Percentiles rank a stretch among this genome's conserved stretches.
Conservation (phyloP, 2,329 filamentous ascomycete genomes). For the Aspergillus carbonarius region DNA sequence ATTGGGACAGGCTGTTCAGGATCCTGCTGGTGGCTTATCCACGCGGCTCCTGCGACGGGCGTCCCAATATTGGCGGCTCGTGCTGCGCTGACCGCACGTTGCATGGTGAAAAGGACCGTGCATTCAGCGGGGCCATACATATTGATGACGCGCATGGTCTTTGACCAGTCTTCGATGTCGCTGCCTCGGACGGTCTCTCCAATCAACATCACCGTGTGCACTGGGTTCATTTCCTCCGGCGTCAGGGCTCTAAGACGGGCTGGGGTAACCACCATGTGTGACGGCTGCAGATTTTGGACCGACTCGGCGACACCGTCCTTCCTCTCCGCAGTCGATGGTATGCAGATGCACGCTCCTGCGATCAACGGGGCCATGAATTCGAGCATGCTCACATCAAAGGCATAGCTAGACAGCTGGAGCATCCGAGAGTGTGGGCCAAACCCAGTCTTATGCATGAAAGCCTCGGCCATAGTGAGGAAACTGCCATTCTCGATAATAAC, state of each 20-base stretch:
- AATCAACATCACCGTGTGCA: not conserved
- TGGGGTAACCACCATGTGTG: conserved; percentile 4
- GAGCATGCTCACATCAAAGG: conserved; percentile 42
- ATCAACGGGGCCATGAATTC: conserved; percentile 31
- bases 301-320: not conserved
- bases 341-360: conserved; percentile 11
- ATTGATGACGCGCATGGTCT: not conserved
- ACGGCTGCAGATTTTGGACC: not conserved
- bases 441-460: not conserved
- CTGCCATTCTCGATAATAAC: conserved; percentile 3
- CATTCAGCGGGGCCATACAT: not conserved
- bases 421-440: conserved; percentile 39
- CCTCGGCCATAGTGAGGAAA: not conserved
- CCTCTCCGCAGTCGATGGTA: conserved; percentile 9
- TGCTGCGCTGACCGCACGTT: not conserved
- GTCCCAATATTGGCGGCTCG: not conserved
- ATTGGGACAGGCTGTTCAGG: not conserved
- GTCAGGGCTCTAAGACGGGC: not conserved
- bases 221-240: not conserved
- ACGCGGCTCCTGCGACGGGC: not conserved
- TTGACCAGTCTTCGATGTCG: not conserved
- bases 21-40: not conserved
- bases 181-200: not conserved
- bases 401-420: conserved; percentile 35
- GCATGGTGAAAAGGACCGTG: not conserved